Evolutionary conservation across 2,329 filamentous ascomycete genomes (phyloP).

Genomic region (Aspergillus pseudotamarii): DNA sequence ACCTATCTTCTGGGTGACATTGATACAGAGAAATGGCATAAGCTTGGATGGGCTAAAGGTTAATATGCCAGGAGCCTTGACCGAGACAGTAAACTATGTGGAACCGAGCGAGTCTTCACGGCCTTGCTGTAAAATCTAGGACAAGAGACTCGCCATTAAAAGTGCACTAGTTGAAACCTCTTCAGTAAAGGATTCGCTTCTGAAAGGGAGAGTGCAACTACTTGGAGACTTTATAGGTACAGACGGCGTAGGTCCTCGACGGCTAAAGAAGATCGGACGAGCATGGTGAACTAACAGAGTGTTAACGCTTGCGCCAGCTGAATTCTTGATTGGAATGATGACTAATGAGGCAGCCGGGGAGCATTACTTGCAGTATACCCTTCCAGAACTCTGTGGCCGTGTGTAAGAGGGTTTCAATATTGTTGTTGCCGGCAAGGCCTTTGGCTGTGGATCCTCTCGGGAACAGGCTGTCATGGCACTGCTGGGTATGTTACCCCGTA

Average conservation of each 20-base stretch:
- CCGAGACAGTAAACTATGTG: slow-evolving; percentile 5
- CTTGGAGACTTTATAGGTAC: slow-evolving; percentile 53
- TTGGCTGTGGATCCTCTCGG: slow-evolving; percentile 51
- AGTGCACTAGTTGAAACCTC: background rate
- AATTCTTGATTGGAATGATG: slow-evolving; percentile 36
- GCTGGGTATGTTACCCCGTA: slow-evolving; percentile 25
- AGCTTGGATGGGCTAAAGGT: background rate
- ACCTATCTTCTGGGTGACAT: slow-evolving; percentile 32
- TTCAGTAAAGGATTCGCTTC: background rate
- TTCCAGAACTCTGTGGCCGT: slow-evolving; percentile 44
- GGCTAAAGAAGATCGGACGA: background rate
- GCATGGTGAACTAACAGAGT: background rate
- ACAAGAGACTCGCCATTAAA: background rate
- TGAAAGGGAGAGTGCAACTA: slow-evolving; percentile 41
- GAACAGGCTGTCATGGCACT: slow-evolving; percentile 49
- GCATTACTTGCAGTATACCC: slow-evolving; percentile 46
- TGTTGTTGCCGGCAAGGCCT: slow-evolving; percentile 51
- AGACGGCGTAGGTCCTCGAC: slow-evolving; percentile 30
- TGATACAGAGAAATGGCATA: slow-evolving; percentile 25
- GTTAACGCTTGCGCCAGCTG: slow-evolving; percentile 43
- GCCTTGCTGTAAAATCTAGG: background rate
- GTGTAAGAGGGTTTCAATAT: slow-evolving; percentile 42
- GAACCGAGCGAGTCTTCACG: slow-evolving; percentile 17
- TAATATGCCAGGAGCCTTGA: background rate
- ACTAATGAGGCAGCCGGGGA: slow-evolving; percentile 38